Evolutionary conservation across 2,329 filamentous ascomycete genomes (phyloP), one percentile per base, ranked within the genome.

Genomic region (Zarea fungicola): DNA sequence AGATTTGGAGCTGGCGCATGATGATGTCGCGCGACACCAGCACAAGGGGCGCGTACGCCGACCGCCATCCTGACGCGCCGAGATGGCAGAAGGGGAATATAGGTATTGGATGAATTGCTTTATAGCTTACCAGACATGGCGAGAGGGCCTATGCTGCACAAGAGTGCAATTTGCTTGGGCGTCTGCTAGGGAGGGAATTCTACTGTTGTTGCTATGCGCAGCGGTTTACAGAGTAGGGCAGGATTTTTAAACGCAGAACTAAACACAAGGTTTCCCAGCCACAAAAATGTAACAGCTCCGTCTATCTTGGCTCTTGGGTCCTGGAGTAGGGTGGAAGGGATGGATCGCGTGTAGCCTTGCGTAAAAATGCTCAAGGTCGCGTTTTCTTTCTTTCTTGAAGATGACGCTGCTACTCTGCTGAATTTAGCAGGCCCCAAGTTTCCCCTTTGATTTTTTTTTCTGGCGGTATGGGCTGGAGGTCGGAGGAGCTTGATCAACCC

Each of bases 1-100:
- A 25, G 28, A 10, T 18, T 8, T 19, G 61, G 57, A 61, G 58
- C 55, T 42, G 49, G 42, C 41, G 48, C 42, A 54, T 19, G 21
- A 54, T 19, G 21, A 23, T 43, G 49, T 51, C 43, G 49, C 49
- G 44, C 41, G 41, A 45, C 41, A 43, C 26, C 39, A 39, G 9
- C 8, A n/a, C n/a, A n/a, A n/a, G n/a, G n/a, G n/a, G n/a, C n/a
- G n/a, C n/a, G n/a, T n/a, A n/a, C n/a, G 8, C 26, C 4, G 41
- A 25, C 19, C 28, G 32, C 19, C 26, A 35, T 26, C 26, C n/a
- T 21, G 16, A 21, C 41, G 41, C 26, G 28, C 41, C 18, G 19
- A 14, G 11, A 42, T 6, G 37, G 22, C 37, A 19, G 9, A 19
- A 9, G 14, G n/a, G n/a, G n/a, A n/a, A n/a, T n/a, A n/a, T n/a